Percentiles rank a stretch among this genome's conserved stretches.
phyloP scores from a whole-genome alignment of 768 basidiomycete genomes.

The Artomyces pyxidatus region DNA sequence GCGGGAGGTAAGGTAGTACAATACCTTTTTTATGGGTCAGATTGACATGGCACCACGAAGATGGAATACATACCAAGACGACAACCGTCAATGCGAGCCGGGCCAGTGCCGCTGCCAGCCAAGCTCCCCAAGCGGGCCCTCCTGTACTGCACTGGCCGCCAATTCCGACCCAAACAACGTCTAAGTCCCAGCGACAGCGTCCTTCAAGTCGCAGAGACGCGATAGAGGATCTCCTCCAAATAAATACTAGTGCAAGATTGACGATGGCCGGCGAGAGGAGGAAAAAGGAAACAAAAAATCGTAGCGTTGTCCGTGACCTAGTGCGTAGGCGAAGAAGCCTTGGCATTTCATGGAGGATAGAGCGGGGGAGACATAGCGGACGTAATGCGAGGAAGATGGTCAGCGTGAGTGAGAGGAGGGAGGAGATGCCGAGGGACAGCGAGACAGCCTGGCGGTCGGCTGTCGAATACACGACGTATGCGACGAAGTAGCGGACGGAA shows the following conservation, averaged over 20 bases:
- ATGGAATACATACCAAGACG: constrained; percentile 40
- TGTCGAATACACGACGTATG: constrained; percentile 38
- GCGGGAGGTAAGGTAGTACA: background rate
- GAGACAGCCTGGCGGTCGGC: constrained; percentile 33
- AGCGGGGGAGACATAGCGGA: constrained; percentile 30
- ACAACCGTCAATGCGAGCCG: constrained; percentile 46
- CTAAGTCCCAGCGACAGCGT: constrained; percentile 59
- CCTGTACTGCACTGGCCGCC: constrained; percentile 21
- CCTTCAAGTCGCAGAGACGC: constrained; percentile 28
- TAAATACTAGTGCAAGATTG: constrained; percentile 46
- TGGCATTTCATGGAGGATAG: constrained; percentile 22
- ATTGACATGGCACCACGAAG: background rate
- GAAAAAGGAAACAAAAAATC: constrained; percentile 27
- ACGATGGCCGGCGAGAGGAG: constrained; percentile 44
- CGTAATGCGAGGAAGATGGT: constrained; percentile 15
- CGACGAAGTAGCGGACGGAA: constrained; percentile 56
- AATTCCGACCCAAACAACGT: constrained; percentile 52
- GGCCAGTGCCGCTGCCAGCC: constrained; percentile 45
- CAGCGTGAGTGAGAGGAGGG: constrained; percentile 29
- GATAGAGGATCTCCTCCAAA: constrained; percentile 40
- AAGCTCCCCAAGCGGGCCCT: constrained; percentile 39
- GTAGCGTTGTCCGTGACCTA: constrained; percentile 30
- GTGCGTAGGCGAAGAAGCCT: constrained; percentile 23
- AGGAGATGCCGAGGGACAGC: constrained; percentile 41
- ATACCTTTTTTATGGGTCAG: background rate